Percentiles rank a stretch among this genome's conserved stretches.
Conservation (phyloP, 179 eudicot genomes). For the Beta lomatogona region DNA sequence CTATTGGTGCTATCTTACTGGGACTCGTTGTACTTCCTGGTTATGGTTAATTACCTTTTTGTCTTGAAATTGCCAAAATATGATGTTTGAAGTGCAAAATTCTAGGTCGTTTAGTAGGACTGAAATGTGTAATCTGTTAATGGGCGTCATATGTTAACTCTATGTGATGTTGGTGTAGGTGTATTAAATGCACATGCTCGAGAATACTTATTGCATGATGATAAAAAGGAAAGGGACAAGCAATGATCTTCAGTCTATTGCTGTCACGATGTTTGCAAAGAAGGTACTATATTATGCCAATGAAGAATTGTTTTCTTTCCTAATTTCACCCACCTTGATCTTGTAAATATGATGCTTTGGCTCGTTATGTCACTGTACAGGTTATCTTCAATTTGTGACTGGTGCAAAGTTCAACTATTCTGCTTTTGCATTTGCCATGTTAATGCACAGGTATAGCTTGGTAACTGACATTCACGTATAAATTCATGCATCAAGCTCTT, state of each 20-base stretch:
- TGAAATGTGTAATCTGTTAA: neutral
- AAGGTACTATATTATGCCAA: neutral
- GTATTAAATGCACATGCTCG: neutral
- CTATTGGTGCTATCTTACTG: neutral
- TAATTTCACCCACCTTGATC: neutral
- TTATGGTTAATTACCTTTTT: neutral
- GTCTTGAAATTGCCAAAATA: neutral
- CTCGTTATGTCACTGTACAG: neutral
- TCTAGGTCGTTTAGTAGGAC: neutral
- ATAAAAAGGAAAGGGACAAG: neutral
- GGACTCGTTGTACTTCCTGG: neutral
- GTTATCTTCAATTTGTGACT: neutral
- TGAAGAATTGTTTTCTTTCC: neutral
- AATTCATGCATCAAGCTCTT: neutral
- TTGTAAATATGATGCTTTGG: neutral
- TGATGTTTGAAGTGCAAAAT: neutral
- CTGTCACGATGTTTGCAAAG: neutral
- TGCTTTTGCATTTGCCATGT: neutral
- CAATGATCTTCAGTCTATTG: neutral
- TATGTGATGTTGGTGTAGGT: neutral
- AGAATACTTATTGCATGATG: neutral
- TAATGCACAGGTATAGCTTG: neutral
- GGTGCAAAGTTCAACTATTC: neutral
- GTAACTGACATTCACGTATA: neutral
- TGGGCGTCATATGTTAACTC: neutral